Conservation (phyloP, 805 yeast species). For the Torulaspora delbrueckii region DNA sequence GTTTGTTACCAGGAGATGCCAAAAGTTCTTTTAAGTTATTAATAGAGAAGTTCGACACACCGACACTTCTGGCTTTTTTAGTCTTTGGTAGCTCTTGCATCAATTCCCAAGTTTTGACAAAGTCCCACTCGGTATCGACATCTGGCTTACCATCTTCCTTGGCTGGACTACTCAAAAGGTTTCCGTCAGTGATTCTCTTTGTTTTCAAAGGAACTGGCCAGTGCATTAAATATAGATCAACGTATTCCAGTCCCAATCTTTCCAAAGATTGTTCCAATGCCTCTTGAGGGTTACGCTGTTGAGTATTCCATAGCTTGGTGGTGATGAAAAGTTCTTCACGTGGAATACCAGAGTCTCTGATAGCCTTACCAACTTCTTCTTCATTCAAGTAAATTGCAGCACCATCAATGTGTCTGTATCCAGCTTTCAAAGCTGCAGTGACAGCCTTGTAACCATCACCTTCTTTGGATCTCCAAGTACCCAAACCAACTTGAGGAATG, state of each 20-base stretch:
- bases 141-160: conserved; percentile 38
- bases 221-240: conserved; percentile 74
- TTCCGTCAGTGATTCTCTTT: conserved; percentile 37
- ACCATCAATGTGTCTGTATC: conserved; percentile 75
- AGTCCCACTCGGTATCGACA: conserved; percentile 39
- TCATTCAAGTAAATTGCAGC: conserved; percentile 69
- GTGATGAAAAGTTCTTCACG: conserved; percentile 65
- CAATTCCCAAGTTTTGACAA: conserved; percentile 55
- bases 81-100: conserved; percentile 55
- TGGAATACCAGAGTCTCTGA: conserved; percentile 54
- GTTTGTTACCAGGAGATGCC: conserved; percentile 42
- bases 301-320: conserved; percentile 61
- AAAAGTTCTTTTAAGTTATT: conserved; percentile 49
- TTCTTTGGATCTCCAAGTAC: conserved; percentile 62
- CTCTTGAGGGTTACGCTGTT: conserved; percentile 44
- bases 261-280: conserved; percentile 56
- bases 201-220: conserved; percentile 66
- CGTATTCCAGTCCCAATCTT: conserved; percentile 65
- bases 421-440: conserved; percentile 52
- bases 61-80: conserved; percentile 58
- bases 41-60: conserved; percentile 68
- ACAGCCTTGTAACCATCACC: conserved; percentile 56
- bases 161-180: conserved; percentile 34
- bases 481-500: conserved; percentile 68
- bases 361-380: conserved; percentile 54